Percentiles rank a stretch among this genome's conserved stretches.
These are phyloP conservation scores for Limtongia smithiae DNA, from an alignment of 805 yeast genomes.

Conservation along the genomic window DNA sequence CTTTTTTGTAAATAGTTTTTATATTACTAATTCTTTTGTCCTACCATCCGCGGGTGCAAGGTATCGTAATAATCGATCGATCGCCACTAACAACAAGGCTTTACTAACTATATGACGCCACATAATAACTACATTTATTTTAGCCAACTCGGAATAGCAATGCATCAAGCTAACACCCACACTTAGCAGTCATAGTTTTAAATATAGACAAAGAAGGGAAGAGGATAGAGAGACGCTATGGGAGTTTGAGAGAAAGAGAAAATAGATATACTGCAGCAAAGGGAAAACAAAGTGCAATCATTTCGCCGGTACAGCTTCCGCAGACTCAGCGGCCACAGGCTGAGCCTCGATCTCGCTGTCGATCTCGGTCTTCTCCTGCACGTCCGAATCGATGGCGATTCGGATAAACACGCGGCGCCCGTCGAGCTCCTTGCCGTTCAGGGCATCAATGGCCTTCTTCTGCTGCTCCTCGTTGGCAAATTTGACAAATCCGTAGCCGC, in stretches of 20 bases:
- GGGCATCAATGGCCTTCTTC: slow-evolving; percentile 64
- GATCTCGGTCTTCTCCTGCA: slow-evolving; percentile 32
- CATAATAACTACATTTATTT: too few species aligned
- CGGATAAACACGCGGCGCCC: slow-evolving; percentile 67
- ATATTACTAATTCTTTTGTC: not conserved
- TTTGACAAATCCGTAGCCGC: slow-evolving; percentile 61
- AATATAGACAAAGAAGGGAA: too few species aligned
- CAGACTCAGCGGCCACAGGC: slow-evolving; percentile 2
- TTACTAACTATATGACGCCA: too few species aligned
- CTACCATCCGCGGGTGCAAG: not conserved
- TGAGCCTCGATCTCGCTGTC: slow-evolving; percentile 3
- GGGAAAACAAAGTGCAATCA: too few species aligned
- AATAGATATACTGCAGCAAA: too few species aligned
- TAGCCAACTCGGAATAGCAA: too few species aligned
- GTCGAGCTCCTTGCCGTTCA: slow-evolving; percentile 57
- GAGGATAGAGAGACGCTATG: not conserved
- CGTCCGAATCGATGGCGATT: slow-evolving; percentile 61
- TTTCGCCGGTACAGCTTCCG: too few species aligned
- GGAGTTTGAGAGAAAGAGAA: not conserved
- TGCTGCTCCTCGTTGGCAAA: slow-evolving; percentile 61
- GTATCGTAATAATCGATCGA: too few species aligned
- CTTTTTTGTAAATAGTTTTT: not conserved
- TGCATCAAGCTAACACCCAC: too few species aligned
- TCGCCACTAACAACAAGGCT: too few species aligned
- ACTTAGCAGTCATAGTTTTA: too few species aligned